These are phyloP conservation scores for Phaffia australis DNA, from an alignment of 768 basidiomycete species.

Conservation along the genomic window DNA sequence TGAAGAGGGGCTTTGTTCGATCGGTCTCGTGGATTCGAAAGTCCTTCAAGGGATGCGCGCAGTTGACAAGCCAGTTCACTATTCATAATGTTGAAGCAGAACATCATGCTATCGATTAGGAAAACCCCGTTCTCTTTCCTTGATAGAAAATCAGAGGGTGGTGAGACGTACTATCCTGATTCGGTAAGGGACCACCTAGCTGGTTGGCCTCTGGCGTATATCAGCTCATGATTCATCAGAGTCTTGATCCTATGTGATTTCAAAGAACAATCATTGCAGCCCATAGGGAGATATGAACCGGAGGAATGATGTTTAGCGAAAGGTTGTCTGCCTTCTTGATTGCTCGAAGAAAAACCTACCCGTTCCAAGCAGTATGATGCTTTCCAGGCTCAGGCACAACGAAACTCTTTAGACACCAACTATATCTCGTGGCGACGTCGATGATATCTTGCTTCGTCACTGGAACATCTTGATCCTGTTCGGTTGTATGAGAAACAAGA, in stretches of 20 bases:
- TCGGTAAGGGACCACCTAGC: no score
- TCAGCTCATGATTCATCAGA: background rate
- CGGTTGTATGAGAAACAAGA: background rate
- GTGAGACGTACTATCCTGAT: no score
- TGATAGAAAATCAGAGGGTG: no score
- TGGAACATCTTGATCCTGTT: background rate
- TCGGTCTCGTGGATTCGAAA: no score
- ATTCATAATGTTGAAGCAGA: no score
- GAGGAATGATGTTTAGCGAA: background rate
- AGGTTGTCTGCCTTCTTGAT: background rate
- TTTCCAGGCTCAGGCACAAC: background rate
- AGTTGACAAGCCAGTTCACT: no score
- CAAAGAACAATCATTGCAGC: background rate
- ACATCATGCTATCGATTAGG: no score
- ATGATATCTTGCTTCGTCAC: conserved; percentile 21
- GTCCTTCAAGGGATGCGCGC: no score
- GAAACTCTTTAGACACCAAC: conserved; percentile 8
- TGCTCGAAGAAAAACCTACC: background rate
- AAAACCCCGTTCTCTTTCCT: no score
- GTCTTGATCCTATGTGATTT: conserved; percentile 13
- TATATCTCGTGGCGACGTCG: background rate
- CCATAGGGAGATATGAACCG: background rate
- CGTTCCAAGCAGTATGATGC: conserved; percentile 20
- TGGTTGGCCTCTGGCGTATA: no score
- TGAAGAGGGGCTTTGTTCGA: no score